Evolutionary conservation across 2,329 filamentous ascomycete species (phyloP), one percentile per base, ranked within the genome.

Genomic region (Diplodia intermedia): DNA sequence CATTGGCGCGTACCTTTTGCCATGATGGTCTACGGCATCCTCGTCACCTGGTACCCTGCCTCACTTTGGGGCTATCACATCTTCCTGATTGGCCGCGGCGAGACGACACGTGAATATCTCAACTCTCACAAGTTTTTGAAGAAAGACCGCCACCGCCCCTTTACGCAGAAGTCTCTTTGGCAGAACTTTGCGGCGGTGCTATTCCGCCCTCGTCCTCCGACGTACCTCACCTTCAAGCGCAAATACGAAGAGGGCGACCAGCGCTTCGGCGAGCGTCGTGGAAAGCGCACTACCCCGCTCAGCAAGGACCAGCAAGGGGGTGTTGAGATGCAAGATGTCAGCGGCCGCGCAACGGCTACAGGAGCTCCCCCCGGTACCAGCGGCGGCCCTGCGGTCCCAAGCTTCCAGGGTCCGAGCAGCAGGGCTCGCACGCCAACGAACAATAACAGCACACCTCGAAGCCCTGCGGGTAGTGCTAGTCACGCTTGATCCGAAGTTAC

Each of bases 51-150:
- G 6, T 99, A 99, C 78, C 94, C 94, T 0, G 87, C 90, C 50
- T 92, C 93, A 53, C 83, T 99, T 6, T 92, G 89, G 83, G 86
- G 87, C 26, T 99, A 99, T 78, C 95, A 99, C 80, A 77, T 98
- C 56, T 97, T 97, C 81, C 85, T 99, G 53, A 93, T 96, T 82
- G 91, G 89, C 7, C 86, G 94, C 38, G 95, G 94, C 60, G 94
- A 99, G 82, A 99, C 94, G 0, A 99, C 95, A 0, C 86, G 95
- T 72, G 95, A 99, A 80, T 97, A 97, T 78, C 88, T 99, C 71
- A 97, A 97, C 80, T 94, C 91, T 4, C 93, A 97, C 80, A 98
- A 98, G 79, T 98, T 99, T 77, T 83, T 90, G 71, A 96, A 95
- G 81, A 90, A 91, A 73, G 94, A 99, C 77, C 89, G 95, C 14